A percentile compares a stretch with the other conserved stretches of the same genome.
Evolutionary conservation across 192 early-diverging fungal species (phyloP).

Genomic region (Gonapodya prolifera): DNA sequence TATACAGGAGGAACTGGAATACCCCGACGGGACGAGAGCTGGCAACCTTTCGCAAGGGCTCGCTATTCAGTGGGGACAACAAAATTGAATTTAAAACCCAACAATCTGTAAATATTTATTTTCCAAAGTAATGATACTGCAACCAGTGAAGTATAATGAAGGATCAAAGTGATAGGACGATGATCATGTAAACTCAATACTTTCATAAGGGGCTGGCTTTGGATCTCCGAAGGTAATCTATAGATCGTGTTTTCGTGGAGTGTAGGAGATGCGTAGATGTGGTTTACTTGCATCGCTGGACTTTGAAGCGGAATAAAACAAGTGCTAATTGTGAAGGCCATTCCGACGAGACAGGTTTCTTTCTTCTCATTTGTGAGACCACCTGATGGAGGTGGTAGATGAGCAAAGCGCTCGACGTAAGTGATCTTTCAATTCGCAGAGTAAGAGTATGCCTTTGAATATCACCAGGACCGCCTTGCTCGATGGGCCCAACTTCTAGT

Average conservation of each 20-base stretch:
- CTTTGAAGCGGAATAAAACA: no score
- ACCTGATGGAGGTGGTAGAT: background rate
- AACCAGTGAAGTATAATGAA: no score
- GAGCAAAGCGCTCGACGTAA: background rate
- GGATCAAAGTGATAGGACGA: no score
- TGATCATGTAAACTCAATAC: no score
- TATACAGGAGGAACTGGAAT: background rate
- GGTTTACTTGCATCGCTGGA: no score
- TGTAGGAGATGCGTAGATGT: no score
- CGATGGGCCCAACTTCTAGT: background rate
- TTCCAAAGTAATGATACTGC: background rate
- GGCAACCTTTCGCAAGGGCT: background rate
- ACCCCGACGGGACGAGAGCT: background rate
- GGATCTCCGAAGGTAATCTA: no score
- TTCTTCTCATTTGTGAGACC: background rate
- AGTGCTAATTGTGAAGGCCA: no score
- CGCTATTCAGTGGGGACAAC: background rate
- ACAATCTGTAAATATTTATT: background rate
- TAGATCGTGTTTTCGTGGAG: no score
- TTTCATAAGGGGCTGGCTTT: no score
- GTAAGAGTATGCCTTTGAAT: background rate
- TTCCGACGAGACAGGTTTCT: no score
- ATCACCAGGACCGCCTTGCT: background rate
- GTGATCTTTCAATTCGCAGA: no score
- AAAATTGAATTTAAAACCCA: background rate